These are phyloP conservation scores for Poa annua DNA, from an alignment of 176 grass and related monocot species.

Conservation along the genomic window DNA sequence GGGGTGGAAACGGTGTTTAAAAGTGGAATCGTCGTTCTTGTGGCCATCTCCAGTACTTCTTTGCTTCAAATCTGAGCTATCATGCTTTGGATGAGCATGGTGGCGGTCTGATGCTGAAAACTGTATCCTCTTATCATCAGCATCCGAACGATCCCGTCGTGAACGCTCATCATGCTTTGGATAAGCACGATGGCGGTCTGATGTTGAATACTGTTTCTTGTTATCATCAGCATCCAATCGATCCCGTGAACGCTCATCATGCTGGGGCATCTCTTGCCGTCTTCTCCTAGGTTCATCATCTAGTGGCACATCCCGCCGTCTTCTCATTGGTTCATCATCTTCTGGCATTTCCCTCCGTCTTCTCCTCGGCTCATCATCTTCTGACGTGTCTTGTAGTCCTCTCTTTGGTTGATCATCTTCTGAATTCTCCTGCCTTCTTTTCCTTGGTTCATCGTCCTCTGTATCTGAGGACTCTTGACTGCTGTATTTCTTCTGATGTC, in stretches of 20 bases:
- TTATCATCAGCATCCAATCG: constrained; percentile 45
- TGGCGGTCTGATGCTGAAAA: constrained; percentile 38
- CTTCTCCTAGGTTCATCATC: constrained; percentile 41
- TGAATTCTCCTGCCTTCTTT: neutral
- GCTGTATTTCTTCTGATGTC: constrained; percentile 53
- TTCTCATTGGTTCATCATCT: constrained; percentile 28
- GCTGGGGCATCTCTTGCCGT: constrained; percentile 23
- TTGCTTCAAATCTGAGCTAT: constrained; percentile 45
- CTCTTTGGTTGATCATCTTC: constrained; percentile 16
- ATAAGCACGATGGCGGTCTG: constrained; percentile 16
- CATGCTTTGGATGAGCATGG: constrained; percentile 48
- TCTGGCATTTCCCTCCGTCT: neutral
- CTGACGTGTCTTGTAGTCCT: neutral
- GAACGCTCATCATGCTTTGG: constrained; percentile 43
- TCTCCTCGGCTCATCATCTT: constrained; percentile 24
- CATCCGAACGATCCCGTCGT: constrained; percentile 31
- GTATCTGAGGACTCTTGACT: constrained; percentile 48
- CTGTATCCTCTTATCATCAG: constrained; percentile 54
- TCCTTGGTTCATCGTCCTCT: constrained; percentile 37
- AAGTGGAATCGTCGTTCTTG: constrained; percentile 31
- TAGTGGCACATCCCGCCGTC: neutral
- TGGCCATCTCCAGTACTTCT: constrained; percentile 30
- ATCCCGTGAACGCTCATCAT: constrained; percentile 46
- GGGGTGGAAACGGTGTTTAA: constrained; percentile 34
- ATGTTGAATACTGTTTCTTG: constrained; percentile 48